Conservation (phyloP, 495 filamentous ascomycete species). For the Penicillium bialowiezense region DNA sequence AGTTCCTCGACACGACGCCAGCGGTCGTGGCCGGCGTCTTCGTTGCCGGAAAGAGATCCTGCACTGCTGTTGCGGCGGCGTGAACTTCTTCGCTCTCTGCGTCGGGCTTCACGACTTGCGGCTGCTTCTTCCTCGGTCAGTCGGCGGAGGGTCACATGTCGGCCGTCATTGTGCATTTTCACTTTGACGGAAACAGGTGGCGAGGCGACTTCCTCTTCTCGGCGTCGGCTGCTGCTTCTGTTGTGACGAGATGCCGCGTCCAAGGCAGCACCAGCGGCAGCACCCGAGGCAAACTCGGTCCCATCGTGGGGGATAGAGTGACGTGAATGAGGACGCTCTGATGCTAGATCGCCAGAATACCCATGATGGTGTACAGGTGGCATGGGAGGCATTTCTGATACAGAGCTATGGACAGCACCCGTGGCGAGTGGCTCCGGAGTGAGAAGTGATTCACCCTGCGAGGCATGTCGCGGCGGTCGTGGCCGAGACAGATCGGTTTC, state of each 20-base stretch:
- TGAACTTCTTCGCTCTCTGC: slow-evolving; percentile 42
- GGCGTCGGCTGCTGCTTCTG: slow-evolving; percentile 34
- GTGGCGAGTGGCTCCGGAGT: slow-evolving; percentile 34
- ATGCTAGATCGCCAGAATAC: slow-evolving; percentile 53
- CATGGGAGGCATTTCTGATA: slow-evolving; percentile 43
- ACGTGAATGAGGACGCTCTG: slow-evolving; percentile 23
- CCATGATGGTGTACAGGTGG: slow-evolving; percentile 50
- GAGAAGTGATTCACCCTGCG: slow-evolving; percentile 29
- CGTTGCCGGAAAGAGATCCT: slow-evolving; percentile 45
- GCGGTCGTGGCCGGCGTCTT: slow-evolving; percentile 38
- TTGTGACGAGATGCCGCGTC: slow-evolving; percentile 34
- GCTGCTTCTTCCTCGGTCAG: slow-evolving; percentile 80
- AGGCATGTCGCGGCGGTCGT: slow-evolving; percentile 32
- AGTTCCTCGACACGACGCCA: slow-evolving; percentile 53
- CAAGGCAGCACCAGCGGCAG: slow-evolving; percentile 38
- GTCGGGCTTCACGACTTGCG: slow-evolving; percentile 54
- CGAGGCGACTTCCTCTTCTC: slow-evolving; percentile 45
- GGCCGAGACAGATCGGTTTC: slow-evolving; percentile 43
- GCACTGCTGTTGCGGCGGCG: slow-evolving; percentile 42
- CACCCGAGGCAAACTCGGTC: slow-evolving; percentile 43
- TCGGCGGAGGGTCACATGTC: slow-evolving; percentile 76
- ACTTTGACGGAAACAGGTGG: slow-evolving; percentile 77
- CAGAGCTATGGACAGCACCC: slow-evolving; percentile 29
- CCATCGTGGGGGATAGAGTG: slow-evolving; percentile 15
- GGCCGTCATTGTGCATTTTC: slow-evolving; percentile 74